Evolutionary conservation across 768 basidiomycete genomes (phyloP).

Genomic region (Termitomyces sp.): DNA sequence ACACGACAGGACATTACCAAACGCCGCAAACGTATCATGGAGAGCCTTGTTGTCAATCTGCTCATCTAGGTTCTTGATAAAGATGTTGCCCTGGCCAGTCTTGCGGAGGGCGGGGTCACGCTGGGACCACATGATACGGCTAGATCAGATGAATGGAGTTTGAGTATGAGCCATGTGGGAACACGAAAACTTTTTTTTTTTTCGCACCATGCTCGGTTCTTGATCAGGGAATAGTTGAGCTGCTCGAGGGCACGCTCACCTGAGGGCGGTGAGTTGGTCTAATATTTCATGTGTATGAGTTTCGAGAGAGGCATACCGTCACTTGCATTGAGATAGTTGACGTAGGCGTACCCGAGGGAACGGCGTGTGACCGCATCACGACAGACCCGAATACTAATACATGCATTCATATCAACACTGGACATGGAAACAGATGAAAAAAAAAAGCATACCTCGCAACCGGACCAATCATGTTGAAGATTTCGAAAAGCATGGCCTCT

Average conservation of each 20-base stretch:
- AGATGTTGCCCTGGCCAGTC: constrained; percentile 99
- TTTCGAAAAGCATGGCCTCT: constrained; percentile 99
- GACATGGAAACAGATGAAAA: neutral
- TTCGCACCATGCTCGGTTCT: constrained; percentile 88
- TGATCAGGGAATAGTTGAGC: constrained; percentile 99
- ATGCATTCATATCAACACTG: no score
- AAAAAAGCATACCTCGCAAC: constrained; percentile 76
- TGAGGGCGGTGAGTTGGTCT: neutral
- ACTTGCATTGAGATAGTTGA: constrained; percentile 93
- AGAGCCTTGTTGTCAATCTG: constrained; percentile 99
- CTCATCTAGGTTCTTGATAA: constrained; percentile 99
- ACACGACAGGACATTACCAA: constrained; percentile 98
- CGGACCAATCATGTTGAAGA: constrained; percentile 99
- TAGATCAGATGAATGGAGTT: constrained; percentile 24
- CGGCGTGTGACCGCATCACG: constrained; percentile 99
- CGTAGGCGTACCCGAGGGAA: constrained; percentile 98
- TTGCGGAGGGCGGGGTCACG: constrained; percentile 99
- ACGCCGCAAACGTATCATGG: constrained; percentile 98
- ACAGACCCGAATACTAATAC: constrained; percentile 92
- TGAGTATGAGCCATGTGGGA: no score
- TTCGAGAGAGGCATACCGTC: constrained; percentile 44
- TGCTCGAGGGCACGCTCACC: constrained; percentile 97
- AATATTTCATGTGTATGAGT: no score
- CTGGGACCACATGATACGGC: constrained; percentile 99
- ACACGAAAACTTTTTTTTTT: no score